Evolutionary conservation across 2,329 filamentous ascomycete species (phyloP), one percentile per base, ranked within the genome.

Genomic region (Neodidymelliopsis sp.): DNA sequence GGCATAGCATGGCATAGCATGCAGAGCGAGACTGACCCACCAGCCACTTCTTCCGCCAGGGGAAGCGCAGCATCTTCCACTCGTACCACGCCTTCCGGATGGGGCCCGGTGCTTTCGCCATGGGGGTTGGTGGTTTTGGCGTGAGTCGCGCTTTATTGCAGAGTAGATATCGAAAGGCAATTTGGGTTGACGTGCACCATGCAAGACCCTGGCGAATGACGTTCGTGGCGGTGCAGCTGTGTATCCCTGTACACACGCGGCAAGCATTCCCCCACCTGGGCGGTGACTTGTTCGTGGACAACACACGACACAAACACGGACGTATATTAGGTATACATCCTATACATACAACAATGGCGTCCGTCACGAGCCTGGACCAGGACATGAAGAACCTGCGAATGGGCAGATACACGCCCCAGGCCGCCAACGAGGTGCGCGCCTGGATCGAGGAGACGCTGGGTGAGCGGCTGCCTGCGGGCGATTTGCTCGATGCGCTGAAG

Each of bases 301-400:
- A 47, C 50, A 56, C 42, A 33, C 33, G 41, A 33, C 45, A 39
- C 29, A 40, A 39, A 22, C 47, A 45, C n/a, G n/a, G n/a, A n/a
- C n/a, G n/a, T n/a, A n/a, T n/a, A n/a, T n/a, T n/a, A n/a, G n/a
- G n/a, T n/a, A 48, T 49, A 42, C 36, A 24, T 54, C 49, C 50
- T 57, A 56, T 51, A 33, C 24, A 35, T 35, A 28, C 55, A 53
- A 49, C 52, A 59, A 97, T 97, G 93, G 92, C 93, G 63, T 96
- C 93, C 28, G 93, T 97, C 23, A 84, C 90, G 57, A 96, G 91
- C 56, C 80, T 99, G 53, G 94, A 97, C 76, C 93, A 93, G 75
- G 94, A 99, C 79, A 82, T 99, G 85, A 90, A 90, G 81, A 91
- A 87, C 73, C 75, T 97, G 82, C 92, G 94, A 75, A 81, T 96